These are phyloP conservation scores for Rhododendron griersonianum DNA, from an alignment of 148 eudicot species.

Conservation along the genomic window DNA sequence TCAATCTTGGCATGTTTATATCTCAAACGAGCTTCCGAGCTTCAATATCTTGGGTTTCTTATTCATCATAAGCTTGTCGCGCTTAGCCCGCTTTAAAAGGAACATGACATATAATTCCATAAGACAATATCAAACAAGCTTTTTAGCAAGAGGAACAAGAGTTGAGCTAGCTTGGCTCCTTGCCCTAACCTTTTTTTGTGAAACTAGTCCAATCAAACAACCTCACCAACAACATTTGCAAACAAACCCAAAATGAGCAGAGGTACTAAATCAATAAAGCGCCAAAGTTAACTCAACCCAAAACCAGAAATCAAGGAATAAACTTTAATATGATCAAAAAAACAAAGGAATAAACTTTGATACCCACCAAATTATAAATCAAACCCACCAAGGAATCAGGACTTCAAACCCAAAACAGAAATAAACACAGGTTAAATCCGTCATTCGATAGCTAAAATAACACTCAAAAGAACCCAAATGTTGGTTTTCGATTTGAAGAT, in stretches of 20 bases:
- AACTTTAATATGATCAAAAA: neutral
- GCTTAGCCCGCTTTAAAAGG: neutral
- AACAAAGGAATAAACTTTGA: neutral
- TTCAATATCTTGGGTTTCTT: neutral
- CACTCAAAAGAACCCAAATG: neutral
- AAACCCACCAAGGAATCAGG: neutral
- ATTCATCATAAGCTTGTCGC: neutral
- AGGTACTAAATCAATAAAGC: neutral
- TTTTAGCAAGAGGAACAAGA: neutral
- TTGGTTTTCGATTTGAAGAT: neutral
- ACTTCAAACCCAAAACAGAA: neutral
- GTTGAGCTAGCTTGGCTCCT: neutral
- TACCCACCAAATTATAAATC: neutral
- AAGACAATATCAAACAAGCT: neutral
- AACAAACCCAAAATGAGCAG: neutral
- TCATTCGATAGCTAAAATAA: neutral
- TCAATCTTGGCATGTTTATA: neutral
- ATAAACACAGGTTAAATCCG: neutral
- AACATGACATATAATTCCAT: neutral
- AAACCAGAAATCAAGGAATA: neutral
- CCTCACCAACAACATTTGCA: neutral
- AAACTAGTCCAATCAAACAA: neutral
- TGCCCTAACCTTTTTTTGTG: neutral
- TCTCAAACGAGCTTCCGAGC: neutral
- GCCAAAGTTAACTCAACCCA: neutral